phyloP scores from a whole-genome alignment of 176 grass and related monocot genomes.

The Aegilops tauschii region DNA sequence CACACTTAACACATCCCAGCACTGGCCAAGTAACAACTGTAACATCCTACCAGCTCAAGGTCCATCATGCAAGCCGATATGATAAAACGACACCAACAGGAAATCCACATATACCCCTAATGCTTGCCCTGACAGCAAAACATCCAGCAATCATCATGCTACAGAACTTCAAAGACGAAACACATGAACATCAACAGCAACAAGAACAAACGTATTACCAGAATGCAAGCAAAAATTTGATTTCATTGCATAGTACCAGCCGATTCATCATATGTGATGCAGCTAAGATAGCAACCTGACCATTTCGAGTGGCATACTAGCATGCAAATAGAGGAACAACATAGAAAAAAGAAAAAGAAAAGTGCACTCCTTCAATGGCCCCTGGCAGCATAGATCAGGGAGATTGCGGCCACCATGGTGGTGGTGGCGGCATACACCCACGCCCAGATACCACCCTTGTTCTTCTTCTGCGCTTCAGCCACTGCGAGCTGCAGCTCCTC shows the following conservation, averaged over 20 bases:
- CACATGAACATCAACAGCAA: not conserved
- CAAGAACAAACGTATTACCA: not conserved
- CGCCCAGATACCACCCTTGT: slow-evolving; percentile 46
- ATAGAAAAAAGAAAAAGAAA: slow-evolving; percentile 8
- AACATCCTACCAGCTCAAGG: not conserved
- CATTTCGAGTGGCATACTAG: slow-evolving; percentile 16
- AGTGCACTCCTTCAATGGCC: slow-evolving; percentile 19
- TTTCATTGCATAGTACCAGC: slow-evolving; percentile 38
- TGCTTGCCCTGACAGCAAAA: not conserved
- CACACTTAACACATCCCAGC: not conserved
- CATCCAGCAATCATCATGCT: not conserved
- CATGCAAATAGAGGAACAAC: slow-evolving; percentile 2
- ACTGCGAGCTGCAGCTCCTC: slow-evolving; percentile 45
- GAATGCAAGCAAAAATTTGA: slow-evolving; percentile 8
- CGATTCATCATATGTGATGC: slow-evolving; percentile 12
- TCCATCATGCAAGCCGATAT: not conserved
- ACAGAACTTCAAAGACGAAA: not conserved
- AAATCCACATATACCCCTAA: not conserved
- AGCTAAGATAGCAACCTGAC: slow-evolving; percentile 32
- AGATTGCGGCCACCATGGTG: slow-evolving; percentile 55
- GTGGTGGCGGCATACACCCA: slow-evolving; percentile 58
- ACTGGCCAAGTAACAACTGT: not conserved
- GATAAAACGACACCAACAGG: not conserved
- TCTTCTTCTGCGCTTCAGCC: slow-evolving; percentile 41
- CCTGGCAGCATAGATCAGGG: slow-evolving; percentile 56